A percentile compares a stretch with the other conserved stretches of the same genome.
Conservation (phyloP, 805 yeast species). For the Candida lessepsii region DNA sequence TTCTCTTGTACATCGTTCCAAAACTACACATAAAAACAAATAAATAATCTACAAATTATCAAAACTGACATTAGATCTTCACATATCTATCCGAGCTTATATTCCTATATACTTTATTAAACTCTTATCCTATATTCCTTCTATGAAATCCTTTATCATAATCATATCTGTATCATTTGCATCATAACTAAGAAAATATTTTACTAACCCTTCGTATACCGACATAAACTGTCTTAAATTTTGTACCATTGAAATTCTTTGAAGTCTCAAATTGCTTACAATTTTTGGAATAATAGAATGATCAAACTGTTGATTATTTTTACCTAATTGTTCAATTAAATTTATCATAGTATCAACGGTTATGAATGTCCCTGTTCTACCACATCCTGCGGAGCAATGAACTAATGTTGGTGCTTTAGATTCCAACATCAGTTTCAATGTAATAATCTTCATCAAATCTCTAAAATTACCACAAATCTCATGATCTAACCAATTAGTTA, state of each 20-base stretch:
- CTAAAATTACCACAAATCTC: constrained; percentile 56
- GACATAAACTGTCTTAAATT: constrained; percentile 53
- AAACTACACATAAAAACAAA: too few species aligned
- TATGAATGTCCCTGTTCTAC: constrained; percentile 80
- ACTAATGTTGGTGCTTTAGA: constrained; percentile 57
- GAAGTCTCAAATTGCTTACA: constrained; percentile 49
- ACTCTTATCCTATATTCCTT: constrained; percentile 1
- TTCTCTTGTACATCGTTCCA: too few species aligned
- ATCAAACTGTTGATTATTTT: constrained; percentile 9
- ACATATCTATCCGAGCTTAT: background rate
- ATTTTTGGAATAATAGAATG: constrained; percentile 46
- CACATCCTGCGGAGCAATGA: constrained; percentile 97
- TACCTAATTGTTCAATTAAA: constrained; percentile 14
- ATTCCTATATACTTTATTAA: background rate
- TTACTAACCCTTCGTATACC: constrained; percentile 43
- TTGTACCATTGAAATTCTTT: constrained; percentile 59
- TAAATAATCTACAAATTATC: too few species aligned
- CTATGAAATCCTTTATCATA: background rate
- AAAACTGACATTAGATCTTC: background rate
- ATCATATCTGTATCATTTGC: background rate
- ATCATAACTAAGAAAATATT: constrained; percentile 15
- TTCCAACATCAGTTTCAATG: constrained; percentile 22
- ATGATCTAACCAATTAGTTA: constrained; percentile 82
- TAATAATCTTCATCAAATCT: constrained; percentile 52
- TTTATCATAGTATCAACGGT: constrained; percentile 34